Base-by-base conservation (phyloP, 345 rosid genomes). In the Durio zibethinus region DNA sequence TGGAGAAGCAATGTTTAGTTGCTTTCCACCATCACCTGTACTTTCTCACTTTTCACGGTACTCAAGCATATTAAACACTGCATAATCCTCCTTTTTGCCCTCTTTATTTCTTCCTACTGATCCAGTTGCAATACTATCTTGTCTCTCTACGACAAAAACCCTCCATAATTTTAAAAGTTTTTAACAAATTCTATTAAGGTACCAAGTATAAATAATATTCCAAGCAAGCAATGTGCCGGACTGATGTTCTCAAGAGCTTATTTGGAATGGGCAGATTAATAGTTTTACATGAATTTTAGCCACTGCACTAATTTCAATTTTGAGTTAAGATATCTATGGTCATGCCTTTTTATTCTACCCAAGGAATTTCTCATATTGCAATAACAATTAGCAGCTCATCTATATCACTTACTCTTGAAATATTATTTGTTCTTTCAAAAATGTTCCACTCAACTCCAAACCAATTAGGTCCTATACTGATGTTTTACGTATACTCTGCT, bases 361-460 rank as follows among this genome's bases (percentile, higher is more conserved):
- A n/a, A n/a, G n/a, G n/a, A 69, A 14, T 69, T 12, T 23, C 2
- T 67, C 54, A 45, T 69, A 21, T 69, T 69, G 21, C 72, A 43
- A 14, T 0, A 14, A 25, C 7, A 45, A 7, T 25, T 45, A 25
- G 73, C 57, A 27, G 23, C 72, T 69, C 36, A 47, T 14, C n/a
- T 45, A 47, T 69, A 27, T 69, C 53, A 27, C 57, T 23, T 47
- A 16, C 14, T 56, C 31, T 27, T 69, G 4, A 69, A 43, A 20
- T 69, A 23, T 69, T 7, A 45, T 69, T 6, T 67, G 53, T 16
- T 45, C 73, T 69, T 69, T 16, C 56, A 8, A 40, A 66, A 52
- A 10, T 42, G 20, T 69, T 68, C 54, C 38, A 7, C 54, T 68
- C 54, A 68, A 68, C 73, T 69, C 33, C 73, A 69, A 45, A 69